phyloP scores from a whole-genome alignment of 1,284 basidiomycete genomes.

The Moesziomyces sp. region DNA sequence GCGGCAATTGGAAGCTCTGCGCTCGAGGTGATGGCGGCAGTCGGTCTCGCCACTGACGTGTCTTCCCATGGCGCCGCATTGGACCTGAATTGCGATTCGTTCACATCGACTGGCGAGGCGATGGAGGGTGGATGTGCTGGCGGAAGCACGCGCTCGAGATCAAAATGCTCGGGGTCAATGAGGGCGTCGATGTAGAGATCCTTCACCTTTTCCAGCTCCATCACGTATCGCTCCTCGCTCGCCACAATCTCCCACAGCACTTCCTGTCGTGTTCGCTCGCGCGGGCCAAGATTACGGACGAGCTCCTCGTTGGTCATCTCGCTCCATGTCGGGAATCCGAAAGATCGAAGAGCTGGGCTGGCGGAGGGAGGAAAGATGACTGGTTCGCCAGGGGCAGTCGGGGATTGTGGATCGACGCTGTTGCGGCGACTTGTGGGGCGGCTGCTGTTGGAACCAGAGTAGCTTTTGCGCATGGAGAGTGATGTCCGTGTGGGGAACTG shows the following conservation, averaged over 20 bases:
- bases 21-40: constrained; percentile 1
- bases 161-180: constrained; percentile 74
- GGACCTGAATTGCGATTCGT: not conserved
- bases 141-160: constrained; percentile 23
- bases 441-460: constrained; percentile 27
- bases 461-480: constrained; percentile 33
- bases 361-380: constrained; percentile 23
- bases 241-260: constrained; percentile 98
- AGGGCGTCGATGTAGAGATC: constrained; percentile 91
- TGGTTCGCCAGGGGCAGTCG: constrained; percentile 14
- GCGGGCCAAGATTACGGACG: constrained; percentile 87
- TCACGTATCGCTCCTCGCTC: constrained; percentile 94
- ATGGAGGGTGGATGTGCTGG: not conserved
- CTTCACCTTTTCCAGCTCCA: constrained; percentile 87
- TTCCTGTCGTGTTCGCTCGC: constrained; percentile 94
- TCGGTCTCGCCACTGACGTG: not conserved
- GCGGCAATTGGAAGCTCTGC: constrained; percentile 57
- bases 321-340: constrained; percentile 79
- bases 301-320: constrained; percentile 95
- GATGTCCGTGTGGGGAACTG: constrained; percentile 42
- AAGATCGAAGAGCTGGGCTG: constrained; percentile 13
- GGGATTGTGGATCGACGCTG: constrained; percentile 23
- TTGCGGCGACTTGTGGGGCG: constrained; percentile 32
- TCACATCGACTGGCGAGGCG: constrained; percentile 1
- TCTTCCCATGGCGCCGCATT: not conserved